Conservation (phyloP, 371 early-diverging fungal species). For the Syncephalastrum monosporum region DNA sequence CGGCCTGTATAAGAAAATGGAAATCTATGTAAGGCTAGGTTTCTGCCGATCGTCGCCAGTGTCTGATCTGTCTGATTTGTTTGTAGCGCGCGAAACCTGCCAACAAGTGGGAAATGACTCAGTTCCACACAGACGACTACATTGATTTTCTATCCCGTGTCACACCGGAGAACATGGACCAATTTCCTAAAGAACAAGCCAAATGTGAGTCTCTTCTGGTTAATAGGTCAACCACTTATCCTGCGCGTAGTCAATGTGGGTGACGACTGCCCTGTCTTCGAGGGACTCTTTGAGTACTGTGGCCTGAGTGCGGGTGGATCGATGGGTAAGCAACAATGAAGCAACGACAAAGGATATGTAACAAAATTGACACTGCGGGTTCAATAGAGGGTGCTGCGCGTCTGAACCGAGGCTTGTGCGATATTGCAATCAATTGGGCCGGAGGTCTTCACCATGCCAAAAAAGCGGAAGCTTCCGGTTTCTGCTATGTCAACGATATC, state of each 20-base stretch:
- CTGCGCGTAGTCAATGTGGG: slow-evolving; percentile 48
- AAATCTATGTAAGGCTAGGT: slow-evolving; percentile 38
- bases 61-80: not conserved
- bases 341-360: not conserved
- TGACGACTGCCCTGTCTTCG: slow-evolving; percentile 93
- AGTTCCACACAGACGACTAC: slow-evolving; percentile 96
- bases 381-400: slow-evolving; percentile 74
- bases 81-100: slow-evolving; percentile 66
- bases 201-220: slow-evolving; percentile 61
- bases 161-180: slow-evolving; percentile 81
- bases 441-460: slow-evolving; percentile 99
- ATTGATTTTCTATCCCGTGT: slow-evolving; percentile 90
- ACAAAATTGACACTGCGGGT: not conserved
- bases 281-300: slow-evolving; percentile 91
- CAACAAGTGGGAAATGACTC: slow-evolving; percentile 84
- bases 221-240: slow-evolving; percentile 26
- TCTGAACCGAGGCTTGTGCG: slow-evolving; percentile 83
- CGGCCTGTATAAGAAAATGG: slow-evolving; percentile 88
- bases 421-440: slow-evolving; percentile 98
- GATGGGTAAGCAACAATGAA: slow-evolving; percentile 50
- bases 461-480: slow-evolving; percentile 95
- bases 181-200: slow-evolving; percentile 53
- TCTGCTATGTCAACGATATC: slow-evolving; percentile 99
- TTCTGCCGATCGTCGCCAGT: not conserved
- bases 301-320: slow-evolving; percentile 89